phyloP scores from a whole-genome alignment of 257 asterid genomes.

The Gentiana macrophylla region DNA sequence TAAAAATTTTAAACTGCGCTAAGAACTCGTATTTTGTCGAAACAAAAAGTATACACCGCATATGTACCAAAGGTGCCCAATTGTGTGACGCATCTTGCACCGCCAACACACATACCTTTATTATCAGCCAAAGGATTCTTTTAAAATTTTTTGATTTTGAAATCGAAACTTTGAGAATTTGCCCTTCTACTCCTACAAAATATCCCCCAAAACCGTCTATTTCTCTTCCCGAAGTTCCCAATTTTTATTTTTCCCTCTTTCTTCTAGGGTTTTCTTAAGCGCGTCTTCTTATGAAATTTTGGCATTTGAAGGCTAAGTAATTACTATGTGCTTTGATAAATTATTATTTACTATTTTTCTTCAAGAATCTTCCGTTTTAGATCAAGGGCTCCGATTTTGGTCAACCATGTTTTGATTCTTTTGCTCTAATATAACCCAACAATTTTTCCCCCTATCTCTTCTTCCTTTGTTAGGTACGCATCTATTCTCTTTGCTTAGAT shows the following conservation, averaged over 20 bases:
- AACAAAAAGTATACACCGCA: no score
- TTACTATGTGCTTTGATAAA: not conserved
- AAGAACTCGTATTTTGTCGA: no score
- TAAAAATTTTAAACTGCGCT: no score
- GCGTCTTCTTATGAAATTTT: constrained; percentile 15
- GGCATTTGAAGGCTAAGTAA: not conserved
- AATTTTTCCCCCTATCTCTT: not conserved
- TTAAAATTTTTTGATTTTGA: no score
- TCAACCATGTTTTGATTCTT: constrained; percentile 29
- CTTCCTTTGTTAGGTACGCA: not conserved
- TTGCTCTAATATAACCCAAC: not conserved
- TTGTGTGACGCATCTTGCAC: no score
- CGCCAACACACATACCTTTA: no score
- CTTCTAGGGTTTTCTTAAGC: constrained; percentile 27
- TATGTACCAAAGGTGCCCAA: no score
- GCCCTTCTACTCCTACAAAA: no score
- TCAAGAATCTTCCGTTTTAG: constrained; percentile 9
- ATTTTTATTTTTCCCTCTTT: not conserved
- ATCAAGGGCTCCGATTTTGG: constrained; percentile 19
- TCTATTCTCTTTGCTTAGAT: no score
- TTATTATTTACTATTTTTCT: constrained; percentile 3
- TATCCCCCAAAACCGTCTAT: not conserved
- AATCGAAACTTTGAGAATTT: no score
- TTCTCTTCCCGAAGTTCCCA: constrained; percentile 8
- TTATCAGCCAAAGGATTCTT: no score